Evolutionary conservation across 148 eudicot species (phyloP).

Genomic region (Nyssa sinensis): DNA sequence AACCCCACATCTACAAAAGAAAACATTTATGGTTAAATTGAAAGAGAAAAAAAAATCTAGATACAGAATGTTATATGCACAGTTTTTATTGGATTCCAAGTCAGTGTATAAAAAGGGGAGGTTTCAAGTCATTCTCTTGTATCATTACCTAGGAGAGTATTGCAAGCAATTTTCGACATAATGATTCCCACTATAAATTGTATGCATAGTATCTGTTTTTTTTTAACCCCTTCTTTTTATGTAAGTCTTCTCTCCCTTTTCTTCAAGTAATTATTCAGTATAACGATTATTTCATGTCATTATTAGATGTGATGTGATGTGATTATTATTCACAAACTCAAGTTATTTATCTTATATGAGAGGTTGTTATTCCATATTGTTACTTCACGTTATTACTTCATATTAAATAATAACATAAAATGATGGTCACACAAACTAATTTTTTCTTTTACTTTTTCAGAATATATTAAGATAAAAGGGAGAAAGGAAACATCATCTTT

Average conservation of each 20-base stretch:
- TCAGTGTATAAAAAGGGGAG: constrained; percentile 1
- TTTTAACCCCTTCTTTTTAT: not conserved
- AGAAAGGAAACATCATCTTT: not conserved
- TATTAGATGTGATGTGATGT: too few species aligned
- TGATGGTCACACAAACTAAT: too few species aligned
- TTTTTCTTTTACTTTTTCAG: too few species aligned
- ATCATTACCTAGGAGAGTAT: constrained; percentile 21
- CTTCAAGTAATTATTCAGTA: too few species aligned
- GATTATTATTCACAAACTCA: too few species aligned
- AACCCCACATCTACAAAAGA: too few species aligned
- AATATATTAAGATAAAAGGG: not conserved
- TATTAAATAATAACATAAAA: too few species aligned
- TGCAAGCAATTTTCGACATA: constrained; percentile 9
- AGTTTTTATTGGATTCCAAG: constrained; percentile 18
- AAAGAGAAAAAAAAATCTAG: not conserved
- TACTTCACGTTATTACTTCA: too few species aligned
- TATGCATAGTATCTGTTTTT: not conserved
- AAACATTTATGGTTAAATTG: too few species aligned
- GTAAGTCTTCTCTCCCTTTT: not conserved
- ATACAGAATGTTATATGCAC: not conserved
- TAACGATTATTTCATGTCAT: too few species aligned
- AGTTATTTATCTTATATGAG: too few species aligned
- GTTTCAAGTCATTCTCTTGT: not conserved
- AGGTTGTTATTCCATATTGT: too few species aligned
- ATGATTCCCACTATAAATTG: constrained; percentile 14